A percentile compares a stretch with the other conserved stretches of the same genome.
phyloP scores from a whole-genome alignment of 2,329 filamentous ascomycete species.

The Orbilia oligospora region DNA sequence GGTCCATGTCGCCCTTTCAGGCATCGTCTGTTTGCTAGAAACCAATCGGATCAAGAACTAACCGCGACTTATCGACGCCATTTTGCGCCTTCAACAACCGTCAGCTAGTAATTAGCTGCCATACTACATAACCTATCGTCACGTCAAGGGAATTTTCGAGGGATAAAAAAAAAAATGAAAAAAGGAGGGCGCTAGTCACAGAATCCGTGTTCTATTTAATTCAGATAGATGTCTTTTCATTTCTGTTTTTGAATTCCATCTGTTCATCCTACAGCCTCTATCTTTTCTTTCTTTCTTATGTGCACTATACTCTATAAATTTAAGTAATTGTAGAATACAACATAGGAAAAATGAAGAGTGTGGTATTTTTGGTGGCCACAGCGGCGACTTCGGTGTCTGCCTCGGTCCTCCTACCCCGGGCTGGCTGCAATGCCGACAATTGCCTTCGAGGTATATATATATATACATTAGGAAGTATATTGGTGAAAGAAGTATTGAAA shows the following conservation, averaged over 20 bases:
- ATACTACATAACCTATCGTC: neutral
- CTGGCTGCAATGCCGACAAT: conserved; percentile 28
- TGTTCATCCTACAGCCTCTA: no score
- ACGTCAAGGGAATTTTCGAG: neutral
- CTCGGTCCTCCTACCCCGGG: conserved; percentile 26
- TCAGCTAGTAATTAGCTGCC: no score
- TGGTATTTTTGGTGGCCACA: neutral
- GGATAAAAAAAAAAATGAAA: no score
- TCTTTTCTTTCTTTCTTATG: no score
- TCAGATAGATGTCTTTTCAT: no score
- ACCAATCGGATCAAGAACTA: neutral
- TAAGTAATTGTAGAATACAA: no score
- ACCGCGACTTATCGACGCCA: neutral
- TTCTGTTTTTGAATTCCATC: no score
- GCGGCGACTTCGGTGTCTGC: conserved; percentile 18
- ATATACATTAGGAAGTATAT: no score
- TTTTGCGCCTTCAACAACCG: neutral
- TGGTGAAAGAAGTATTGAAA: no score
- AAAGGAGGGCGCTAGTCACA: no score
- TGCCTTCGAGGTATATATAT: conserved; percentile 34
- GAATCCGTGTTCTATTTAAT: no score
- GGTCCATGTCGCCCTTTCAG: neutral
- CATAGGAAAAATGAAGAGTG: neutral
- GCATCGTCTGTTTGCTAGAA: neutral
- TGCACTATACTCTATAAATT: no score